Evolutionary conservation across 805 yeast species (phyloP).

Genomic region (Sungouiella blattae): DNA sequence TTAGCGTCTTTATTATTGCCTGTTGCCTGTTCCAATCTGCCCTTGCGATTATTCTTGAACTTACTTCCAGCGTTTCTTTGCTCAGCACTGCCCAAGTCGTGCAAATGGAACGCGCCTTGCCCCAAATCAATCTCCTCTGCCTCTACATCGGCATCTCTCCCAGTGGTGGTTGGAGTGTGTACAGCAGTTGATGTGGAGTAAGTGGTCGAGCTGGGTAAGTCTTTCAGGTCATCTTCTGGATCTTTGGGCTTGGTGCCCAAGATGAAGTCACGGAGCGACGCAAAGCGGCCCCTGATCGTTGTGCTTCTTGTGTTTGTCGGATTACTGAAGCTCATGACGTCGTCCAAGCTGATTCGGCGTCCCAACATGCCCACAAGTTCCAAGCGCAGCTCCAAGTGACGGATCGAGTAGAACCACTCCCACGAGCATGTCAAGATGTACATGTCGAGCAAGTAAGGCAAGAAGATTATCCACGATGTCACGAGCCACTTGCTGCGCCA

Average conservation of each 20-base stretch:
- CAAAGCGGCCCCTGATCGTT: conserved; percentile 37
- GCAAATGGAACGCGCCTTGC: background rate
- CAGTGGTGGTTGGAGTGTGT: background rate
- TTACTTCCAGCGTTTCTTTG: background rate
- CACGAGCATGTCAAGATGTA: conserved; percentile 53
- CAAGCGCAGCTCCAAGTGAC: conserved; percentile 43
- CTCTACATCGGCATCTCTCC: no score
- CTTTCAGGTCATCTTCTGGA: background rate
- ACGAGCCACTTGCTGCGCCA: conserved; percentile 33
- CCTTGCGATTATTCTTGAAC: background rate
- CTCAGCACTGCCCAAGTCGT: background rate
- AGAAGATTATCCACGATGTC: conserved; percentile 48
- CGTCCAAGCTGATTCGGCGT: conserved; percentile 50
- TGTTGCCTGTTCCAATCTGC: background rate
- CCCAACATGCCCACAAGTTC: conserved; percentile 63
- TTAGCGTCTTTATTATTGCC: background rate
- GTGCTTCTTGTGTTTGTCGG: conserved; percentile 24
- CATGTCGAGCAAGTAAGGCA: conserved; percentile 43
- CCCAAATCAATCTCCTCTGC: background rate
- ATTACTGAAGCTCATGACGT: conserved; percentile 20
- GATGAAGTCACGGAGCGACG: conserved; percentile 12
- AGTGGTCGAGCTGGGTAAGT: background rate
- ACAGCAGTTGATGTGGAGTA: background rate
- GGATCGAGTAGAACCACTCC: conserved; percentile 64
- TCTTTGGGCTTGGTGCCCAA: conserved; percentile 1